phyloP scores from a whole-genome alignment of 1,284 basidiomycete species.

The Xanthoconium separans region DNA sequence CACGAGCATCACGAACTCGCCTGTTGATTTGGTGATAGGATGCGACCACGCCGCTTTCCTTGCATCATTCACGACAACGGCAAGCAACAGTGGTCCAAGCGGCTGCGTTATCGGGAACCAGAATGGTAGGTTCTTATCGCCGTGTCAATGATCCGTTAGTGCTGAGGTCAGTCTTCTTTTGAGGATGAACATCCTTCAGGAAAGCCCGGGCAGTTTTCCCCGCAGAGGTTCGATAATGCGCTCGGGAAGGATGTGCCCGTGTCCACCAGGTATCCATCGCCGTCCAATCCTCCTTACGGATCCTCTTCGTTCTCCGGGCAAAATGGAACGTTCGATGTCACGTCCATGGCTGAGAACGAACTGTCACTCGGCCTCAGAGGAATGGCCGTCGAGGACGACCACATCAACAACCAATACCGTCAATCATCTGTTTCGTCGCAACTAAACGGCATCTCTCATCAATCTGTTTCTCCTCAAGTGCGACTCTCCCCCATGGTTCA shows the following conservation, averaged over 20 bases:
- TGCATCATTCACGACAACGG: slow-evolving; percentile 50
- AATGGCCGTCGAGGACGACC: slow-evolving; percentile 69
- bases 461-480: slow-evolving; percentile 31
- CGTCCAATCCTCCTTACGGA: slow-evolving; percentile 41
- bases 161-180: slow-evolving; percentile 19
- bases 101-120: slow-evolving; percentile 39
- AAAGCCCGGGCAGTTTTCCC: slow-evolving; percentile 51
- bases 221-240: slow-evolving; percentile 50
- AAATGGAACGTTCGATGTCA: slow-evolving; percentile 43
- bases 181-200: slow-evolving; percentile 51
- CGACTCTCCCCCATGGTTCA: slow-evolving; percentile 44
- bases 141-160: slow-evolving; percentile 9
- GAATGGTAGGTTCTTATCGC: slow-evolving; percentile 39
- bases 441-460: slow-evolving; percentile 23
- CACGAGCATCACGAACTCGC: slow-evolving; percentile 6
- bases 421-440: slow-evolving; percentile 26
- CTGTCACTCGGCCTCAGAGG: slow-evolving; percentile 58
- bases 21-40: slow-evolving; percentile 32
- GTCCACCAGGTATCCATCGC: slow-evolving; percentile 45
- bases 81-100: slow-evolving; percentile 44
- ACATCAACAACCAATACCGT: slow-evolving; percentile 33
- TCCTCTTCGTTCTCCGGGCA: slow-evolving; percentile 36
- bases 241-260: slow-evolving; percentile 41
- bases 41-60: slow-evolving; percentile 35
- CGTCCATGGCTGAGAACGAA: slow-evolving; percentile 51